Percentiles rank a stretch among this genome's conserved stretches.
Conservation (phyloP, 345 rosid species). For the Cardamine occulta region DNA sequence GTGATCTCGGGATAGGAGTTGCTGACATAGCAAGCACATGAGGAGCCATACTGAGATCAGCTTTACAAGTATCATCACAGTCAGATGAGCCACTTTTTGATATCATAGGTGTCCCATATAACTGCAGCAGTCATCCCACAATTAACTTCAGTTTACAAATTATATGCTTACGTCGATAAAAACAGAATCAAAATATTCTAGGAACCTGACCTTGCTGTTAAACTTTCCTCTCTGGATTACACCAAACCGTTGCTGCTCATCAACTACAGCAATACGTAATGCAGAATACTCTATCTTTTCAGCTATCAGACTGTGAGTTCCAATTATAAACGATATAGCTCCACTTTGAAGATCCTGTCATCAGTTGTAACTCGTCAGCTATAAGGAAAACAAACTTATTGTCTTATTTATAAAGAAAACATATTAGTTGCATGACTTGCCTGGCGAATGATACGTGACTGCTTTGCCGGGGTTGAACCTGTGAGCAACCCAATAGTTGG, state of each 20-base stretch:
- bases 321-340: slow-evolving; percentile 83
- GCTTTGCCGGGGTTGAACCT: slow-evolving; percentile 85
- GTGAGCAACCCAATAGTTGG: slow-evolving; percentile 91
- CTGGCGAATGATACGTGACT: slow-evolving; percentile 82
- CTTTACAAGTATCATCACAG: slow-evolving; percentile 50
- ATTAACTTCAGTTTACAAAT: slow-evolving; percentile 15
- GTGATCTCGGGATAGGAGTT: slow-evolving; percentile 95
- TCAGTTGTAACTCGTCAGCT: slow-evolving; percentile 12
- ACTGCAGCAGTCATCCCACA: slow-evolving; percentile 55
- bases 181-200: neutral
- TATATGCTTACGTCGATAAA: neutral
- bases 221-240: slow-evolving; percentile 97
- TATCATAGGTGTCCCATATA: slow-evolving; percentile 55
- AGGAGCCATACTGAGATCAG: slow-evolving; percentile 80
- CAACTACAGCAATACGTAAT: slow-evolving; percentile 93
- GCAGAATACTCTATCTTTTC: slow-evolving; percentile 81
- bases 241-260: slow-evolving; percentile 98
- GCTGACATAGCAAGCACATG: slow-evolving; percentile 97
- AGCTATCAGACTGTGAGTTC: slow-evolving; percentile 91
- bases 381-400: slow-evolving; percentile 29
- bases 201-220: slow-evolving; percentile 75
- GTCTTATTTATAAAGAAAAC: slow-evolving; percentile 17
- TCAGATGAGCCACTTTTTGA: slow-evolving; percentile 48
- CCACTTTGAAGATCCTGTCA: slow-evolving; percentile 85
- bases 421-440: slow-evolving; percentile 50